Conservation (phyloP, 2,329 filamentous ascomycete species). For the Fusarium equiseti region DNA sequence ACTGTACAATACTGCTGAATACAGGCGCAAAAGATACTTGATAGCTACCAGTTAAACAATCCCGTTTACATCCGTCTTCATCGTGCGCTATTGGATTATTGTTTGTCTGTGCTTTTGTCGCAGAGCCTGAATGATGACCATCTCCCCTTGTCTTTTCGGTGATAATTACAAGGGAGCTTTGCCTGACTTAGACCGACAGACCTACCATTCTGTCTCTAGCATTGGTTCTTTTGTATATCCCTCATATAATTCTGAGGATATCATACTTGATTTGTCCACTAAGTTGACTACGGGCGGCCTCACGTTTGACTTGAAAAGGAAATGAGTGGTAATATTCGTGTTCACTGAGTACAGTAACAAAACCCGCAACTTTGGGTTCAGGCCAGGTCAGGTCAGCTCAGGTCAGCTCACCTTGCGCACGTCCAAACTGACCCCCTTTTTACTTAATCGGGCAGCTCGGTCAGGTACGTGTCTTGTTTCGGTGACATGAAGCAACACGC, state of each 20-base stretch:
- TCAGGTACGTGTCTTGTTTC: slow-evolving; percentile 20
- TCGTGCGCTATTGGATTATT: not conserved
- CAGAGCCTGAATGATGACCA: slow-evolving; percentile 10
- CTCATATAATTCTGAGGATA: slow-evolving; percentile 14
- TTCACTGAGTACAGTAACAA: not conserved
- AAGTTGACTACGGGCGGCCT: slow-evolving; percentile 23
- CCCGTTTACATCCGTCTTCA: slow-evolving; percentile 26
- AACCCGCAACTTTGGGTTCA: not conserved
- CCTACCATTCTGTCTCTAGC: slow-evolving; percentile 19
- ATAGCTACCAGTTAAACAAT: slow-evolving; percentile 17
- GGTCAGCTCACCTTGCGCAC: slow-evolving; percentile 34
- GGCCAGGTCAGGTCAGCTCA: not conserved
- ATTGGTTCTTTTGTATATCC: slow-evolving; percentile 34
- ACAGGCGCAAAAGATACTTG: slow-evolving; percentile 26
- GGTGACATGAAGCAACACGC: slow-evolving; percentile 33
- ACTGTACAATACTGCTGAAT: slow-evolving; percentile 15
- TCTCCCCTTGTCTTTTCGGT: slow-evolving; percentile 28
- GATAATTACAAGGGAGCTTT: slow-evolving; percentile 15
- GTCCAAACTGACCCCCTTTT: slow-evolving; percentile 1
- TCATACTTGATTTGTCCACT: not conserved
- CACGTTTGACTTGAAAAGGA: slow-evolving; percentile 5
- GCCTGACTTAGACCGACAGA: slow-evolving; percentile 28
- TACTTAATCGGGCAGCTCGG: slow-evolving; percentile 26
- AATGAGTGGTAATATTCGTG: slow-evolving; percentile 1
- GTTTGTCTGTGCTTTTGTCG: slow-evolving; percentile 9